These are phyloP conservation scores for Tolypocladium nubicola DNA, from an alignment of 2,329 filamentous ascomycete species.

Conservation along the genomic window DNA sequence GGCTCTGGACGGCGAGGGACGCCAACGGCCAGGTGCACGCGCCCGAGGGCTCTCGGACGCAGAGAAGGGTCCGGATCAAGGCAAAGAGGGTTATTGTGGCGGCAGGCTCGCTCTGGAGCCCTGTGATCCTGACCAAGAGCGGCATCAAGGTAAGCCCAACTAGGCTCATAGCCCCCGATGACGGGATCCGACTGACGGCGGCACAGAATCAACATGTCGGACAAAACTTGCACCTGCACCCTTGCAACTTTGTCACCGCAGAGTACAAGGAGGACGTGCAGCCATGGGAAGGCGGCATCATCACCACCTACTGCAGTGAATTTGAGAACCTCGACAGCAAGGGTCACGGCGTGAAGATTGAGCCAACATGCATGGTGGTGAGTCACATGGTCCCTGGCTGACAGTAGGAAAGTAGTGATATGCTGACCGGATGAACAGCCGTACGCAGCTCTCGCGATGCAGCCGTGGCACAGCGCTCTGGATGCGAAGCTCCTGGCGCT, in stretches of 20 bases:
- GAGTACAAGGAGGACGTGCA: constrained; percentile 60
- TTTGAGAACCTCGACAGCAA: constrained; percentile 73
- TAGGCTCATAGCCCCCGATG: background rate
- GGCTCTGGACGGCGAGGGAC: constrained; percentile 66
- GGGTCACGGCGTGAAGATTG: constrained; percentile 76
- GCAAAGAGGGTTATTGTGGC: constrained; percentile 76
- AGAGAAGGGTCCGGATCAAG: constrained; percentile 57
- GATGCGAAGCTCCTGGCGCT: constrained; percentile 63
- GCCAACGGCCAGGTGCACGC: constrained; percentile 46
- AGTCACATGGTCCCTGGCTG: constrained; percentile 10
- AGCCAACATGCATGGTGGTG: constrained; percentile 61
- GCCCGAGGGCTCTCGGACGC: constrained; percentile 32
- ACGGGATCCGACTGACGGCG: constrained; percentile 9
- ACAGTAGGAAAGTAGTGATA: background rate
- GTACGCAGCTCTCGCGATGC: constrained; percentile 46
- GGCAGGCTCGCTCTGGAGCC: constrained; percentile 65
- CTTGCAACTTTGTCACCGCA: constrained; percentile 47
- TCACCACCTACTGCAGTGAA: constrained; percentile 66
- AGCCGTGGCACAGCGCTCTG: constrained; percentile 58
- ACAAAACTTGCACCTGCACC: constrained; percentile 72
- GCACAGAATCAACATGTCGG: constrained; percentile 67
- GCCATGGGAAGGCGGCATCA: constrained; percentile 66
- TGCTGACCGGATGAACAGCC: constrained; percentile 35
- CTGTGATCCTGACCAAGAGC: constrained; percentile 65
- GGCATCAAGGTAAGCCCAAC: constrained; percentile 50